Base-by-base conservation (phyloP, 345 rosid genomes). In the Brassica nigra region DNA sequence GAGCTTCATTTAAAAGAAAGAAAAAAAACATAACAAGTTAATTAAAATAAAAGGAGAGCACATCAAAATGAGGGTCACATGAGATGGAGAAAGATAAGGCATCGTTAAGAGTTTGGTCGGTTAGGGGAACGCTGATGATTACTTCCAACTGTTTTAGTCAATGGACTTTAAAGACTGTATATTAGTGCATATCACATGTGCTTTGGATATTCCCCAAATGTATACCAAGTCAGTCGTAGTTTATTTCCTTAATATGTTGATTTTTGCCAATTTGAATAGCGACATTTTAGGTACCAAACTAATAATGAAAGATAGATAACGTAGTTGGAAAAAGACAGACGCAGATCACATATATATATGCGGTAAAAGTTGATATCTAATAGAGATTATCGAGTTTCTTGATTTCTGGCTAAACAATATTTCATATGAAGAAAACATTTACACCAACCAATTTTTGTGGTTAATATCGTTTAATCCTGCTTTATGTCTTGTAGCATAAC, bases 101-200 rank as follows among this genome's bases (percentile, higher is more conserved):
- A 74, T 75, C 52, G 12, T 67, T 61, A 49, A 36, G 78, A 74
- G 71, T 64, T 54, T 75, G 76, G 80, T 80, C 83, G 76, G 80
- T 80, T 75, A 75, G 72, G 67, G 67, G 16, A 80, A 70, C 71
- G 68, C 52, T 75, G 71, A 75, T 80, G 83, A 80, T 75, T 75
- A 80, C 80, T 70, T 80, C 72, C 76, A 75, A 75, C 76, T 61
- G 76, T 70, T 75, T 75, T 64, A 67, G 83, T 80, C 83, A 80
- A 80, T 74, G 36, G 37, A 79, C 75, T 68, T 61, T 36, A 34
- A 34, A 57, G 37, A 18, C 62, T 57, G 36, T 65, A 78, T 66
- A 62, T 4, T 14, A 57, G 64, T 67, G 73, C 74, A 57, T 54
- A 6, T 61, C 69, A 59, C 82, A 79, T 73, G 78, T 79, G 77